A percentile compares a stretch with the other conserved stretches of the same genome.
phyloP scores from a whole-genome alignment of 768 basidiomycete genomes.

The Megacollybia marginata region DNA sequence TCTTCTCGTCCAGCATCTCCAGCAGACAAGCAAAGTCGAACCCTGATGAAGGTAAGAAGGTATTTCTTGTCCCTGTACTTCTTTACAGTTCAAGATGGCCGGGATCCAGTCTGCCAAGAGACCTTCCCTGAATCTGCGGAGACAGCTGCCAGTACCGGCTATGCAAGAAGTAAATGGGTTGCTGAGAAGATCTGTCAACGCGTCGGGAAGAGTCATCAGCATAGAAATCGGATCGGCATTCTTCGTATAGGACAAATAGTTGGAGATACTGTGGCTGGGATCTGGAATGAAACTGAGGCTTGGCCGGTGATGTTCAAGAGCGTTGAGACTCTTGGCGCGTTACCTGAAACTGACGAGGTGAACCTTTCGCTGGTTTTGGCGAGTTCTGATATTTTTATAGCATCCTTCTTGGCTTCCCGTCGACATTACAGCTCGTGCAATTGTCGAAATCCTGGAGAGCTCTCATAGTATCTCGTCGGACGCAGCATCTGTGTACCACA shows the following conservation, averaged over 20 bases:
- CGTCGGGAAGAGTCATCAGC: constrained; percentile 21
- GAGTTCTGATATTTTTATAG: constrained; percentile 8
- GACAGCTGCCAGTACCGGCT: constrained; percentile 27
- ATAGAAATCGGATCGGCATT: constrained; percentile 20
- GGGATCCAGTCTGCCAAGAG: constrained; percentile 22
- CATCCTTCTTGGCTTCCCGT: constrained; percentile 46
- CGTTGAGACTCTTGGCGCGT: constrained; percentile 29
- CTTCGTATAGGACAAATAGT: constrained; percentile 51
- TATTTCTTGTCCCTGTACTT: neutral
- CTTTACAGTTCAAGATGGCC: constrained; percentile 16
- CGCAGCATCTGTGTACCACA: constrained; percentile 23
- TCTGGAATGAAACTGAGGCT: constrained; percentile 47
- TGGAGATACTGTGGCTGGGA: constrained; percentile 38
- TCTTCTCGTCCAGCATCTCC: constrained; percentile 45
- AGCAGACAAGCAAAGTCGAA: constrained; percentile 11
- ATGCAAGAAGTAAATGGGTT: constrained; percentile 44
- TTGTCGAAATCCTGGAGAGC: constrained; percentile 41
- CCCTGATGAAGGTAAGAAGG: neutral
- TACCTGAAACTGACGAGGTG: constrained; percentile 23
- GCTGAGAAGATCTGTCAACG: constrained; percentile 42
- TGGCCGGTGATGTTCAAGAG: constrained; percentile 38
- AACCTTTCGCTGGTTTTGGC: constrained; percentile 2
- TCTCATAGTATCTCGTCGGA: constrained; percentile 1
- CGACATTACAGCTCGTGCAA: constrained; percentile 39
- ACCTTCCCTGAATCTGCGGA: constrained; percentile 24